phyloP scores from a whole-genome alignment of 805 yeast species.

The Saccharomycopsis sp. region DNA sequence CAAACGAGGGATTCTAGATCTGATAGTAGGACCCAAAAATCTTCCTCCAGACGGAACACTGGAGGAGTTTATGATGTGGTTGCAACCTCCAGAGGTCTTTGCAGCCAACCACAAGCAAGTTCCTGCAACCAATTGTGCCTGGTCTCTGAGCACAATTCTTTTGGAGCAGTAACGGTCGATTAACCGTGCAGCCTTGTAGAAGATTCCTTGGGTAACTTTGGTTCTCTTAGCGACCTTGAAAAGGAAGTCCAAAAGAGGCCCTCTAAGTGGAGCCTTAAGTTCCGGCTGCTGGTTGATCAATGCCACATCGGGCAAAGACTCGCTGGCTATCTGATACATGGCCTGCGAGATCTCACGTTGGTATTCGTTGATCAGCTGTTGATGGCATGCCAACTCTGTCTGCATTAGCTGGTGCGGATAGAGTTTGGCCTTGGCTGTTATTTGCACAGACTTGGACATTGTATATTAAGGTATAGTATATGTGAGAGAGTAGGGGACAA shows the following conservation, averaged over 20 bases:
- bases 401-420: conserved; percentile 47
- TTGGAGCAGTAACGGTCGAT: conserved; percentile 90
- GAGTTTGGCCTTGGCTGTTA: conserved; percentile 38
- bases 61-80: conserved; percentile 51
- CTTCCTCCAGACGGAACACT: conserved; percentile 51
- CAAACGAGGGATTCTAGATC: conserved; percentile 69
- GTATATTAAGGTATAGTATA: not conserved
- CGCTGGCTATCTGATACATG: conserved; percentile 32
- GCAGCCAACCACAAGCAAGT: conserved; percentile 92
- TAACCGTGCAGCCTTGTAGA: conserved; percentile 62
- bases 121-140: conserved; percentile 84
- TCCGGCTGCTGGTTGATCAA: conserved; percentile 87
- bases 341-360: conserved; percentile 41
- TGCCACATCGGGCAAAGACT: conserved; percentile 46
- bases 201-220: conserved; percentile 60
- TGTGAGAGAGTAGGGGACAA: too few species aligned
- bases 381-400: conserved; percentile 43
- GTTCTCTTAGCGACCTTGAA: conserved; percentile 63
- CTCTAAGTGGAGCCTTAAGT: conserved; percentile 64
- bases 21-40: conserved; percentile 62
- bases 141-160: conserved; percentile 77
- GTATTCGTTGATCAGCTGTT: conserved; percentile 42
- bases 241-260: conserved; percentile 70
- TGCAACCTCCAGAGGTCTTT: conserved; percentile 72
- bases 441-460: conserved; percentile 3